Evolutionary conservation across 1,139 yeast species (phyloP).

Genomic region (Yamadazyma triangularis): DNA sequence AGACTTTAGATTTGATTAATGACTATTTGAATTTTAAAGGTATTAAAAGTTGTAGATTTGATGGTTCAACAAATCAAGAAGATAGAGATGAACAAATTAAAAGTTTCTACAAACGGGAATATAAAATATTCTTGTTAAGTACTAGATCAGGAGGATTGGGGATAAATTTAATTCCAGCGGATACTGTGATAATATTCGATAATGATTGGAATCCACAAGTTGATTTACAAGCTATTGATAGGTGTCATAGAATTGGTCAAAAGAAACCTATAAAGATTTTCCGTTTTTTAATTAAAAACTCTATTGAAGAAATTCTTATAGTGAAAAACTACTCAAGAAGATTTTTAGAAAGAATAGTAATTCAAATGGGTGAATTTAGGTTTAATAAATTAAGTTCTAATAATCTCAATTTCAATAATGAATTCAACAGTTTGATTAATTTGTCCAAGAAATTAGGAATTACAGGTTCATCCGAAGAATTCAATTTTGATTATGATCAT

Average conservation of each 20-base stretch:
- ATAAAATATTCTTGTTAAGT: conserved; percentile 63
- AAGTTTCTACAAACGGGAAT: conserved; percentile 39
- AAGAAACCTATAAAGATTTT: conserved; percentile 74
- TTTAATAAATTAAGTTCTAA: conserved; percentile 28
- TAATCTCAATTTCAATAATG: conserved; percentile 12
- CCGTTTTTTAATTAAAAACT: conserved; percentile 69
- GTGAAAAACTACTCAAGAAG: conserved; percentile 77
- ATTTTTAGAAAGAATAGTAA: conserved; percentile 74
- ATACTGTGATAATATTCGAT: conserved; percentile 84
- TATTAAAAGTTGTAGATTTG: conserved; percentile 58
- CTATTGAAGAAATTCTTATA: conserved; percentile 78
- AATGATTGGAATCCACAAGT: conserved; percentile 98
- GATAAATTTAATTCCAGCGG: conserved; percentile 79
- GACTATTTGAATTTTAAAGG: conserved; percentile 50
- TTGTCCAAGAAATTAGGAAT: conserved; percentile 21
- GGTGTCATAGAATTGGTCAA: conserved; percentile 94
- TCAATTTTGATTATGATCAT: conserved; percentile 9
- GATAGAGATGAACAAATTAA: conserved; percentile 64
- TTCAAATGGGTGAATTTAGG: conserved; percentile 78
- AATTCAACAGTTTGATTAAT: conserved; percentile 27
- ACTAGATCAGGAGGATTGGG: conserved; percentile 97
- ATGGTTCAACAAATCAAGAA: conserved; percentile 66
- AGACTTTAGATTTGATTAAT: conserved; percentile 67
- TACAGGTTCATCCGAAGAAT: conserved; percentile 8
- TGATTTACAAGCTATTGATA: conserved; percentile 92